phyloP scores from a whole-genome alignment of 257 asterid genomes.

The Plantago major region DNA sequence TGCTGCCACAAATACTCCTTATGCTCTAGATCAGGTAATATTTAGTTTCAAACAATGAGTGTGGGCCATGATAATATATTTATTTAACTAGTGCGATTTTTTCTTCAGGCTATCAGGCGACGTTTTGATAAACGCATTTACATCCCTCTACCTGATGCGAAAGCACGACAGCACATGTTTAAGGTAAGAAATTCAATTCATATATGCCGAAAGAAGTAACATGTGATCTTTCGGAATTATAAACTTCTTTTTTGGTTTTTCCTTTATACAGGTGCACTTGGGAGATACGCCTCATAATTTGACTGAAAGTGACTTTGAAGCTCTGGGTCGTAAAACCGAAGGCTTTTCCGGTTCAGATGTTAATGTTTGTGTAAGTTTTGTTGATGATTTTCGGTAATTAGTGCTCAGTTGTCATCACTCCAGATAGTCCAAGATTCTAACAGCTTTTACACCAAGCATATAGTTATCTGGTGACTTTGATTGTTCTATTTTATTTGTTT shows the following conservation, averaged over 20 bases:
- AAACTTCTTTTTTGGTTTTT: slow-evolving; percentile 4
- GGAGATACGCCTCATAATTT: slow-evolving; percentile 79
- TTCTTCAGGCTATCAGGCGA: slow-evolving; percentile 75
- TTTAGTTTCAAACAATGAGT: slow-evolving; percentile 3
- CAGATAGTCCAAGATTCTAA: background rate
- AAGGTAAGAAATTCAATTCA: slow-evolving; percentile 44
- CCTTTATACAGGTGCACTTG: slow-evolving; percentile 56
- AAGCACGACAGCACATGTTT: slow-evolving; percentile 98
- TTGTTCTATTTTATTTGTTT: too few species aligned
- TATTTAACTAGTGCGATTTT: background rate
- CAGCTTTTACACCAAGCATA: background rate
- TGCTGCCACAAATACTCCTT: slow-evolving; percentile 98
- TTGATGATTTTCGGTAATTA: background rate
- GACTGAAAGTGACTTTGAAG: slow-evolving; percentile 66
- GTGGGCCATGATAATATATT: background rate
- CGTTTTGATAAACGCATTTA: slow-evolving; percentile 96
- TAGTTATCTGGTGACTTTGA: background rate
- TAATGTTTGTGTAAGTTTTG: slow-evolving; percentile 65
- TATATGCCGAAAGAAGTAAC: slow-evolving; percentile 10
- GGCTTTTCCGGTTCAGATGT: slow-evolving; percentile 83
- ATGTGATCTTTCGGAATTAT: slow-evolving; percentile 6
- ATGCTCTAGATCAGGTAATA: slow-evolving; percentile 92
- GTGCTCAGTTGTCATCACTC: slow-evolving; percentile 1
- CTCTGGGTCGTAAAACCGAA: slow-evolving; percentile 56
- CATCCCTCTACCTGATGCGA: slow-evolving; percentile 89